These are phyloP conservation scores for Rosa hybrid DNA, from an alignment of 331 rosid genomes.

Conservation along the genomic window DNA sequence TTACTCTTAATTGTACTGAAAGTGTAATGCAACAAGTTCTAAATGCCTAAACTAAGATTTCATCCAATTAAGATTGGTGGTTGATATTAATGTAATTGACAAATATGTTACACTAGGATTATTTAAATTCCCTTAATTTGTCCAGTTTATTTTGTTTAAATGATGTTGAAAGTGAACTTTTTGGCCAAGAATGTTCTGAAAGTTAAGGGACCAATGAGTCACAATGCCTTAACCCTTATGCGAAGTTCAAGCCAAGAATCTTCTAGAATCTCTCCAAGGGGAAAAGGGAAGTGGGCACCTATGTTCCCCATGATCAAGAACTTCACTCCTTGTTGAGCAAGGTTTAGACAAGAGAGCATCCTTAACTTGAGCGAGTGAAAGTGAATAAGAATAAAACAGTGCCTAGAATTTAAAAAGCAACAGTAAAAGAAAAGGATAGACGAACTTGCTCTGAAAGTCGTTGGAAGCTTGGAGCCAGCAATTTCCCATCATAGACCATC, in stretches of 20 bases:
- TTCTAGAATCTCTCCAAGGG: neutral
- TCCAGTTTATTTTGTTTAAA: neutral
- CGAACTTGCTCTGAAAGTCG: neutral
- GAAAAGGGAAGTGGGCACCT: neutral
- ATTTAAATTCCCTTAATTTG: neutral
- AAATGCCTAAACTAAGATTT: neutral
- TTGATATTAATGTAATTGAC: neutral
- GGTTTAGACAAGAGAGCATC: neutral
- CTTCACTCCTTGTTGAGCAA: neutral
- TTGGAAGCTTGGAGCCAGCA: neutral
- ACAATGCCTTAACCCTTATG: neutral
- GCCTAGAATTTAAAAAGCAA: neutral
- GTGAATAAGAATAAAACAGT: neutral
- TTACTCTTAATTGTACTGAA: too few species aligned
- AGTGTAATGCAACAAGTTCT: neutral
- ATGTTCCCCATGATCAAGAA: neutral
- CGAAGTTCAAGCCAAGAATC: neutral
- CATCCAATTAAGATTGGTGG: neutral
- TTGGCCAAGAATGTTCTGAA: slow-evolving; percentile 9
- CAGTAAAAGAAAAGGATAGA: neutral
- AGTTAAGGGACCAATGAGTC: neutral
- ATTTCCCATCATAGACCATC: neutral
- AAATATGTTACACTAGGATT: neutral
- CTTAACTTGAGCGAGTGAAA: neutral
- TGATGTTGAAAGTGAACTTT: neutral